Evolutionary conservation across 2,329 filamentous ascomycete genomes (phyloP).

Genomic region (Torrubiellomyces zombiae): DNA sequence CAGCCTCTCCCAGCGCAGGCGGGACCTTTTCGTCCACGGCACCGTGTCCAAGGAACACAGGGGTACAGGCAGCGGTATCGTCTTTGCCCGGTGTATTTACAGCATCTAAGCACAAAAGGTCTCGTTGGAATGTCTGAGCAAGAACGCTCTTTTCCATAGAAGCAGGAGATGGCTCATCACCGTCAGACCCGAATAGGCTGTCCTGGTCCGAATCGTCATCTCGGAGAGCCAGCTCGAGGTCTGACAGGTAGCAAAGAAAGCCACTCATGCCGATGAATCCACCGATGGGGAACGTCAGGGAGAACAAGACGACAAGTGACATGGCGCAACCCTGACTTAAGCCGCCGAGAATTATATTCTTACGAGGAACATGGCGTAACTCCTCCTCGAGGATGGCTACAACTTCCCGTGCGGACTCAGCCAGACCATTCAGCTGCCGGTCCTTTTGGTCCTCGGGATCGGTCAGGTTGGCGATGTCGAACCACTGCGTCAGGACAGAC

Average conservation of each 20-base stretch:
- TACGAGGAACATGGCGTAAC: conserved; percentile 9
- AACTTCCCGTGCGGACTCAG: conserved; percentile 21
- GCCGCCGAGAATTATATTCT: conserved; percentile 30
- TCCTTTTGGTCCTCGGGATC: conserved; percentile 23
- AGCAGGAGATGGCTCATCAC: no score
- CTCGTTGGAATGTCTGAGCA: conserved; percentile 14
- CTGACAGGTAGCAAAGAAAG: conserved; percentile 22
- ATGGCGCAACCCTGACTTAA: conserved; percentile 37
- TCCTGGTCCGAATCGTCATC: conserved; percentile 7
- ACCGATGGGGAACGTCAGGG: conserved; percentile 18
- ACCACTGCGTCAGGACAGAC: conserved; percentile 31
- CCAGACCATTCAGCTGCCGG: conserved; percentile 25
- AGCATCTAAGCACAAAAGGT: conserved; percentile 12
- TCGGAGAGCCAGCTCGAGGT: conserved; percentile 13
- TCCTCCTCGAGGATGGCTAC: conserved; percentile 18
- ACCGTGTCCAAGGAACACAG: conserved; percentile 27
- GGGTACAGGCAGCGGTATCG: conserved; percentile 11
- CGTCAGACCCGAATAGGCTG: no score
- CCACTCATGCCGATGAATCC: conserved; percentile 31
- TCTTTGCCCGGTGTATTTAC: conserved; percentile 5
- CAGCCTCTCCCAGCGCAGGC: conserved; percentile 13
- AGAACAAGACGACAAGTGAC: conserved; percentile 23
- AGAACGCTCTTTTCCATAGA: conserved; percentile 10
- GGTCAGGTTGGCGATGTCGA: conserved; percentile 25
- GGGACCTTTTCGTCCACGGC: conserved; percentile 20